phyloP scores from a whole-genome alignment of 257 asterid genomes.

The Petrea volubilis region DNA sequence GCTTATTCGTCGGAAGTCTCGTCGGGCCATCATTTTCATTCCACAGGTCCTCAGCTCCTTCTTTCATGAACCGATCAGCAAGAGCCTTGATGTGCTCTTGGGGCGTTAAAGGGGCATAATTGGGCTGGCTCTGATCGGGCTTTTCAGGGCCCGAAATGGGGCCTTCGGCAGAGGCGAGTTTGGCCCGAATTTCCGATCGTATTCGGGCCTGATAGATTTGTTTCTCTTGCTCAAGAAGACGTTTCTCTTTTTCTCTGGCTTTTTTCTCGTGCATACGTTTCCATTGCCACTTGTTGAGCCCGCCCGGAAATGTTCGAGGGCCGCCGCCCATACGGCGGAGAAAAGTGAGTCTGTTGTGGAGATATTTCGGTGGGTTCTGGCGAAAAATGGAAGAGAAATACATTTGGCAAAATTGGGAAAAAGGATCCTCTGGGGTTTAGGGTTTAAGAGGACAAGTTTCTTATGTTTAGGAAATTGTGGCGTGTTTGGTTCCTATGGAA shows the following conservation, averaged over 20 bases:
- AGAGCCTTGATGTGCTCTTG: constrained; percentile 70
- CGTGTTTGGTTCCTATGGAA: background rate
- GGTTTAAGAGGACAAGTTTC: constrained; percentile 29
- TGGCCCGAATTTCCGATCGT: constrained; percentile 78
- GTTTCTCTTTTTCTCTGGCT: constrained; percentile 84
- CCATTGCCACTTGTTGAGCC: constrained; percentile 99
- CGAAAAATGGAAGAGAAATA: constrained; percentile 31
- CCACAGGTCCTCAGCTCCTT: constrained; percentile 97
- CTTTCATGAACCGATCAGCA: constrained; percentile 95
- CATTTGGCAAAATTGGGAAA: constrained; percentile 29
- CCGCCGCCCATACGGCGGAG: constrained; percentile 93
- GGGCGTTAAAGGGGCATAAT: constrained; percentile 63
- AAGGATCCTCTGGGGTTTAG: constrained; percentile 33
- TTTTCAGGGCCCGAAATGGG: constrained; percentile 19
- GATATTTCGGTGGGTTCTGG: constrained; percentile 24
- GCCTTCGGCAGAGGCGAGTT: constrained; percentile 43
- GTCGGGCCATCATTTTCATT: constrained; percentile 76
- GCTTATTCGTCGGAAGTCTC: constrained; percentile 24
- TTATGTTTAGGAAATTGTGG: background rate
- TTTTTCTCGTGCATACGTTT: constrained; percentile 95
- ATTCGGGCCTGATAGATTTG: constrained; percentile 85
- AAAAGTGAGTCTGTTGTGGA: constrained; percentile 34
- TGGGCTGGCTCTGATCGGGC: constrained; percentile 27
- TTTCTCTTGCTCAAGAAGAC: constrained; percentile 85
- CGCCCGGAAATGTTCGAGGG: constrained; percentile 93